These are phyloP conservation scores for Fusarium continuum DNA, from an alignment of 2,329 filamentous ascomycete genomes.

Conservation along the genomic window DNA sequence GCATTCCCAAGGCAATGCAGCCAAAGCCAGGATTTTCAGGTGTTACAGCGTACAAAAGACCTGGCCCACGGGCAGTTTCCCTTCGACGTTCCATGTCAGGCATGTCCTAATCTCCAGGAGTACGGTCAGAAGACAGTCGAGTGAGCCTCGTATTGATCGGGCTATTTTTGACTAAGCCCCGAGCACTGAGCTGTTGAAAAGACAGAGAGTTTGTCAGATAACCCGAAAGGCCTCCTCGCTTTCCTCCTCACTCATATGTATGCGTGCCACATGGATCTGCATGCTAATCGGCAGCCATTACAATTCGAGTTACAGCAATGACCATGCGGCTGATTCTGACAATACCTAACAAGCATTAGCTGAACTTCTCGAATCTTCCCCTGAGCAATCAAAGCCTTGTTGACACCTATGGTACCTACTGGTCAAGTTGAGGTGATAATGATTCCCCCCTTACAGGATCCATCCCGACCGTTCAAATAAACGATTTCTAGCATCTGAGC, in stretches of 20 bases:
- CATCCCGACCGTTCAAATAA: background rate
- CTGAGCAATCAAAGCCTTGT: background rate
- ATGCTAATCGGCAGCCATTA: slow-evolving; percentile 4
- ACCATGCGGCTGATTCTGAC: background rate
- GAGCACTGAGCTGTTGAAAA: background rate
- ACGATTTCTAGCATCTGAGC: too few species aligned
- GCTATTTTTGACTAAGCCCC: slow-evolving; percentile 13
- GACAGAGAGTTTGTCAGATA: background rate
- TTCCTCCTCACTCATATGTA: background rate
- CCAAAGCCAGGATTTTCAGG: slow-evolving; percentile 17
- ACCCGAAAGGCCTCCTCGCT: background rate
- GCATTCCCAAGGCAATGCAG: background rate
- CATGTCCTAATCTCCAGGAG: slow-evolving; percentile 9
- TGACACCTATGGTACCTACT: too few species aligned
- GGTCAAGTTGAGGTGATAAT: too few species aligned
- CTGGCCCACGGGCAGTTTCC: slow-evolving; percentile 10
- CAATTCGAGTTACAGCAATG: background rate
- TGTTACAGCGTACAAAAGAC: slow-evolving; percentile 21
- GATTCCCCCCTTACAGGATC: too few species aligned
- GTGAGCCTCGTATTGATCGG: slow-evolving; percentile 16
- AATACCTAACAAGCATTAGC: background rate
- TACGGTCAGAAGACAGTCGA: background rate
- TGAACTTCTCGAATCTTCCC: background rate
- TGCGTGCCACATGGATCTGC: slow-evolving; percentile 11
- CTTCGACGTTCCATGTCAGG: slow-evolving; percentile 5